phyloP scores from a whole-genome alignment of 2,329 filamentous ascomycete genomes.

The Lasiodiplodia sp. region DNA sequence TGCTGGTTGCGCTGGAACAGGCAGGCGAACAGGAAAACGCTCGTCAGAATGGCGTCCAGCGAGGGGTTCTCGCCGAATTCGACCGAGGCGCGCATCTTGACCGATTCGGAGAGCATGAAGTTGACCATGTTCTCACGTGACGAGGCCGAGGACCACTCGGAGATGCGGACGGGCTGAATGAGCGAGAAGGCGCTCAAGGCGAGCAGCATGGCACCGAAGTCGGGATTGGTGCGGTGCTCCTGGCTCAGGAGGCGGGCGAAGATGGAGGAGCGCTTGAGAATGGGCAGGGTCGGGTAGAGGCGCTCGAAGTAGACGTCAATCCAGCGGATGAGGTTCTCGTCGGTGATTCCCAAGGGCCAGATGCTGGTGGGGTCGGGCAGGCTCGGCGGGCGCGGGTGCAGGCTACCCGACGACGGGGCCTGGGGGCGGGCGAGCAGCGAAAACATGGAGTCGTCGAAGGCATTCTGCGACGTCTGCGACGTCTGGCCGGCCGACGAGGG shows the following conservation, averaged over 20 bases:
- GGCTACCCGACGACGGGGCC: not conserved
- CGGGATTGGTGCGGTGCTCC: conserved; percentile 52
- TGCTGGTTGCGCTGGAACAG: conserved; percentile 39
- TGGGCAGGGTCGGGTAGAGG: conserved; percentile 52
- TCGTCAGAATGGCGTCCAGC: conserved; percentile 39
- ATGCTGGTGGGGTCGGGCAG: conserved; percentile 4
- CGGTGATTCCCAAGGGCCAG: conserved; percentile 33
- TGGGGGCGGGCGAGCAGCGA: not conserved
- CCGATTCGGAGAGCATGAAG: conserved; percentile 52
- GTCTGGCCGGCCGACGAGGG: not conserved
- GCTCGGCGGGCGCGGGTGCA: not conserved
- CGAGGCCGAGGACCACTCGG: conserved; percentile 43
- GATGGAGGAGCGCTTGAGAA: conserved; percentile 50
- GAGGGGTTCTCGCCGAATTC: conserved; percentile 44
- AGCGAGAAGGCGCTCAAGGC: conserved; percentile 53
- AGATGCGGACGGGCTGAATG: conserved; percentile 54
- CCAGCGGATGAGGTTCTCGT: conserved; percentile 47
- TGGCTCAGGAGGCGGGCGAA: conserved; percentile 52
- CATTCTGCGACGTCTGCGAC: not conserved
- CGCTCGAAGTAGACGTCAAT: conserved; percentile 56
- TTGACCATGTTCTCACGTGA: conserved; percentile 47
- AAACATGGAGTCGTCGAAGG: conserved; percentile 19
- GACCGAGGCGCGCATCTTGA: conserved; percentile 52
- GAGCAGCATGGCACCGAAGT: conserved; percentile 54
- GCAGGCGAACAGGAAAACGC: conserved; percentile 43